Evolutionary conservation across 768 basidiomycete genomes (phyloP).

Genomic region (Scleroderma bovista): DNA sequence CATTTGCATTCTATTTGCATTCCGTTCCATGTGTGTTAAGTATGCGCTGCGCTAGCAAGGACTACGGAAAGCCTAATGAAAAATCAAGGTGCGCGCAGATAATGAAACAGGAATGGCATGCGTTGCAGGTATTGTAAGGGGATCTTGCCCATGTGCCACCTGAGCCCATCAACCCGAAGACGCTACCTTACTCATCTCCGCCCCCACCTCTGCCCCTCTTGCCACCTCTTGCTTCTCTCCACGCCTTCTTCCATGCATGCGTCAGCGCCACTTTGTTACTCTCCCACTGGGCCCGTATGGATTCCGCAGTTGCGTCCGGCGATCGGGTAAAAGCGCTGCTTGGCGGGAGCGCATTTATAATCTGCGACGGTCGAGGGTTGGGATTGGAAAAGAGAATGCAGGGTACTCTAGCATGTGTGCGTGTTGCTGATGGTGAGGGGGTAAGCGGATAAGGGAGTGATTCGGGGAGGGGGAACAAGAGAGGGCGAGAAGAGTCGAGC

Average conservation of each 20-base stretch:
- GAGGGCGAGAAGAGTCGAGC: conserved; percentile 48
- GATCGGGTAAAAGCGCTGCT: conserved; percentile 15
- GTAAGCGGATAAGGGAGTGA: conserved; percentile 10
- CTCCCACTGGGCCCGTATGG: conserved; percentile 65
- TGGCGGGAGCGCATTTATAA: conserved; percentile 35
- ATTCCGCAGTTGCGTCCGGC: conserved; percentile 31
- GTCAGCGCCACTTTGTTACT: conserved; percentile 62
- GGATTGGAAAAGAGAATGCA: conserved; percentile 24
- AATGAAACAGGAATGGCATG: no score
- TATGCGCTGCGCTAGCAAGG: no score
- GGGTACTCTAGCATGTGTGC: conserved; percentile 14
- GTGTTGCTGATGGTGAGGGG: conserved; percentile 10
- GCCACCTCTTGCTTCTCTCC: conserved; percentile 69
- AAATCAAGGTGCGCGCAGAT: no score
- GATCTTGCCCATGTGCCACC: no score
- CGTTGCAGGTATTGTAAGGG: no score
- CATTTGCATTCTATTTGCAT: no score
- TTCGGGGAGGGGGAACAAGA: conserved; percentile 56
- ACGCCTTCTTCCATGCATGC: conserved; percentile 70
- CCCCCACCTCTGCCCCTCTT: conserved; percentile 47
- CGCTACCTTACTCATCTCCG: conserved; percentile 22
- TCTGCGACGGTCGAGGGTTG: conserved; percentile 45
- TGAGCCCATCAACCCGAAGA: no score
- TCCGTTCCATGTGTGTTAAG: no score
- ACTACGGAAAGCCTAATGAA: no score